A percentile compares a stretch with the other conserved stretches of the same genome.
These are phyloP conservation scores for Ramichloridium luteum DNA, from an alignment of 2,329 filamentous ascomycete species.

Conservation along the genomic window DNA sequence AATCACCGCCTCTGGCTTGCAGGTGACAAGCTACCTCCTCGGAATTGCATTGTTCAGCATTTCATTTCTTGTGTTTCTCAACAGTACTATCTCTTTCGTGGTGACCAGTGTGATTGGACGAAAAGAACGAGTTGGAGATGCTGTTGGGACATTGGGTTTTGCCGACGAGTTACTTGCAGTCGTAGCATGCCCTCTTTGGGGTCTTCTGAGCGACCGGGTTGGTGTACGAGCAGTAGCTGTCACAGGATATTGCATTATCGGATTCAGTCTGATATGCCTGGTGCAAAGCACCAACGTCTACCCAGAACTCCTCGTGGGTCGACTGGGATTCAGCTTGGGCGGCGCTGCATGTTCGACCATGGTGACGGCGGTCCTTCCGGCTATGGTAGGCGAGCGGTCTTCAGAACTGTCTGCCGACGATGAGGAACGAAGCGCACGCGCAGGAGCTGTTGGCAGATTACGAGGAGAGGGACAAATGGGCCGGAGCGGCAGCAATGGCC, in stretches of 20 bases:
- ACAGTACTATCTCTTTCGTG: conserved; percentile 72
- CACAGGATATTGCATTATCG: conserved; percentile 71
- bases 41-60: conserved; percentile 79
- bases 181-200: conserved; percentile 70
- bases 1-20: conserved; percentile 44
- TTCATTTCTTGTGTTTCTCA: conserved; percentile 80
- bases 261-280: conserved; percentile 61
- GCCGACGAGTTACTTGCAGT: conserved; percentile 73
- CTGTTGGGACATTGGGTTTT: conserved; percentile 75
- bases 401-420: conserved; percentile 3
- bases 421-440: conserved; percentile 11
- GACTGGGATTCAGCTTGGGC: conserved; percentile 79
- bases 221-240: conserved; percentile 56
- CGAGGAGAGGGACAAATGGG: conserved; percentile 16
- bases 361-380: conserved; percentile 89
- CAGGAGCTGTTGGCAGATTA: conserved; percentile 13
- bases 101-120: conserved; percentile 71
- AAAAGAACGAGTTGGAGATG: conserved; percentile 60
- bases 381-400: conserved; percentile 37
- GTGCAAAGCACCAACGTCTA: conserved; percentile 82
- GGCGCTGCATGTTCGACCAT: conserved; percentile 83
- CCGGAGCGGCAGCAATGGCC: conserved; percentile 31
- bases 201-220: conserved; percentile 61
- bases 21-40: conserved; percentile 60
- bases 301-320: conserved; percentile 71